Base-by-base conservation (phyloP, 768 basidiomycete genomes). In the Hebeloma cylindrosporum region DNA sequence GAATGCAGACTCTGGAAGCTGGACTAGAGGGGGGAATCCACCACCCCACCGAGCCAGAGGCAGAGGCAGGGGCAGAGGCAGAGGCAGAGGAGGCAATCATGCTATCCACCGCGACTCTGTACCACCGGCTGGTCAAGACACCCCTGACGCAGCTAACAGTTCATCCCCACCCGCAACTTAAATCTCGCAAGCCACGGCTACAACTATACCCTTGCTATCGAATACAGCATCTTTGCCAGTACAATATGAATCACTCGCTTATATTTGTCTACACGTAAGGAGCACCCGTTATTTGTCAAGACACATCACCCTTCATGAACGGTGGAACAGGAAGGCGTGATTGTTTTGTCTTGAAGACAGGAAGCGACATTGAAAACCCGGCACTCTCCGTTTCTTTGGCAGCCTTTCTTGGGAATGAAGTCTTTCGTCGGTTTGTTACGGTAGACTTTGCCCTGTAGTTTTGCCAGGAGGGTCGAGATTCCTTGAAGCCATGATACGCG, bases 61-160 rank as follows among this genome's bases (percentile, higher is more conserved):
- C 22, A 42, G 57, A 31, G 50, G 53, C 2, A 46, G 54, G 38
- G 54, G 54, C 17, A 48, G 52, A 23, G 52, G 53, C 17, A 33
- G 46, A 5, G 43, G 44, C 22, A 43, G 50, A 14, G 45, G 50
- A 33, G 48, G 47, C 14, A 39, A 14, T 38, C 33, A 27, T 22
- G 25, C 29, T 14, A 16, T 30, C 28, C 45, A 46, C 30, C 41
- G 33, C 21, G 45, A 43, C 5, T 27, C 31, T 23, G 30, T 13
- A 21, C 43, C 7, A 29, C 27, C 27, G 7, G 26, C 25, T 3
- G 13, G 37, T 8, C 13, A n/a, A 16, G 36, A 47, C 14, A 27
- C 22, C 3, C 28, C 40, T 13, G 17, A 26, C 10, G 16, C 21
- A 21, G 45, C 39, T 34, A 36, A 36, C 13, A 35, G 26, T 35